Base-by-base conservation (phyloP, 2,329 filamentous ascomycete species). In the Talaromyces sp. region DNA sequence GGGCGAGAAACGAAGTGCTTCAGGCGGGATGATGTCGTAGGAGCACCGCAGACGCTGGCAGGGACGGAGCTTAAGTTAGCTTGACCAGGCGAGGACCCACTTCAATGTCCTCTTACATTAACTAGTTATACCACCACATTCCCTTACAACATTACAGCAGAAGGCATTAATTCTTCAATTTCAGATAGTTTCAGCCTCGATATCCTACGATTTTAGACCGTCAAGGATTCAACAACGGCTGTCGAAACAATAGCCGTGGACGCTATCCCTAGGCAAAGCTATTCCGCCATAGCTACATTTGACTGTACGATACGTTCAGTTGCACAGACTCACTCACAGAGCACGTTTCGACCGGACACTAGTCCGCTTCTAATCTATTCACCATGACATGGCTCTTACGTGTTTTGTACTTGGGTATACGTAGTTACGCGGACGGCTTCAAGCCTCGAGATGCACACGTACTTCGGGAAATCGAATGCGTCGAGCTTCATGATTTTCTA, bases 11-110 rank as follows among this genome's bases (percentile, higher is more conserved):
- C 11, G 45, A 57, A 39, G 49, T 27, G 61, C 49, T 63, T 41
- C 41, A 6, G 37, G n/a, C 37, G 57, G 41, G 66, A 63, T 57
- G 63, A 65, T 62, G 49, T 65, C 57, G 62, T n/a, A 13, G 62
- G 37, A 25, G 39, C 13, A 56, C n/a, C n/a, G 52, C 52, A 37
- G 33, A 31, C 27, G 33, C 31, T 56, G 10, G 22, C 41, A 50
- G 39, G 27, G n/a, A 43, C 50, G 62, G 35, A 61, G 62, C 62
- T 64, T 58, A 33, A 35, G 11, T 62, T 31, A 62, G 61, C 47
- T 56, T 27, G 31, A 47, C 33, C 54, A 56, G 52, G 31, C 15
- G 33, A 50, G 49, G 52, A 56, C 52, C 52, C 52, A 56, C 52
- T n/a, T 56, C 19, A 13, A 56, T 37, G 17, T 33, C 31, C 25